phyloP scores from a whole-genome alignment of 2,329 filamentous ascomycete genomes.

The Helicocarpus griseus region DNA sequence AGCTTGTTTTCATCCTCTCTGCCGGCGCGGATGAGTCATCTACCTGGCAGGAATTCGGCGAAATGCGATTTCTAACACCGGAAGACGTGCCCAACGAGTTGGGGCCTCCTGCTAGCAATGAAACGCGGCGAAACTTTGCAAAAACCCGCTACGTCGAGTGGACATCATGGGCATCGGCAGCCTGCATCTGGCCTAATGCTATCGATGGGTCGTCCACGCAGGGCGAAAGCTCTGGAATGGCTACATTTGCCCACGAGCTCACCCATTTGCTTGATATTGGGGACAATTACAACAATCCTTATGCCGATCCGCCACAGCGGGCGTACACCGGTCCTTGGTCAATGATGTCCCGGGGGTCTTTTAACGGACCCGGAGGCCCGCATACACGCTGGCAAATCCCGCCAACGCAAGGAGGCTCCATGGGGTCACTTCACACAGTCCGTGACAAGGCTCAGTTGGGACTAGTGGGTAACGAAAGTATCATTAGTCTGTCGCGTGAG shows the following conservation, averaged over 20 bases:
- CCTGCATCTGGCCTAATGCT: slow-evolving; percentile 14
- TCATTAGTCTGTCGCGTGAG: slow-evolving; percentile 11
- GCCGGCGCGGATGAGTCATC: slow-evolving; percentile 13
- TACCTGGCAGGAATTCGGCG: slow-evolving; percentile 14
- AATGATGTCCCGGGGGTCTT: slow-evolving; percentile 14
- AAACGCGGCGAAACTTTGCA: slow-evolving; percentile 6
- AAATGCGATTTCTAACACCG: slow-evolving; percentile 11
- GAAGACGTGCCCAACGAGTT: slow-evolving; percentile 11
- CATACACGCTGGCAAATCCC: slow-evolving; percentile 13
- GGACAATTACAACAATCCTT: slow-evolving; percentile 15
- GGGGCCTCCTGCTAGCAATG: slow-evolving; percentile 8
- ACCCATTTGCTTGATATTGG: slow-evolving; percentile 13
- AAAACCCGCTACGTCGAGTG: slow-evolving; percentile 12
- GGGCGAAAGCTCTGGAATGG: slow-evolving; percentile 14
- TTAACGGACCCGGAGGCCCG: slow-evolving; percentile 13
- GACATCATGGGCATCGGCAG: slow-evolving; percentile 13
- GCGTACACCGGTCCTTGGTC: slow-evolving; percentile 13
- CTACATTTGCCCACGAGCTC: slow-evolving; percentile 13
- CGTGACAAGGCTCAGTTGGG: slow-evolving; percentile 11
- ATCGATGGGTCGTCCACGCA: slow-evolving; percentile 11
- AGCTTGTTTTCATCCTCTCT: slow-evolving; percentile 14
- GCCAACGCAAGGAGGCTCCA: slow-evolving; percentile 8
- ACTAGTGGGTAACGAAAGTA: slow-evolving; percentile 5
- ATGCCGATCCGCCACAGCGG: slow-evolving; percentile 8
- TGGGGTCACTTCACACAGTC: slow-evolving; percentile 13